Evolutionary conservation across 2,329 filamentous ascomycete species (phyloP).

Genomic region (Periglandula ipomoeae): DNA sequence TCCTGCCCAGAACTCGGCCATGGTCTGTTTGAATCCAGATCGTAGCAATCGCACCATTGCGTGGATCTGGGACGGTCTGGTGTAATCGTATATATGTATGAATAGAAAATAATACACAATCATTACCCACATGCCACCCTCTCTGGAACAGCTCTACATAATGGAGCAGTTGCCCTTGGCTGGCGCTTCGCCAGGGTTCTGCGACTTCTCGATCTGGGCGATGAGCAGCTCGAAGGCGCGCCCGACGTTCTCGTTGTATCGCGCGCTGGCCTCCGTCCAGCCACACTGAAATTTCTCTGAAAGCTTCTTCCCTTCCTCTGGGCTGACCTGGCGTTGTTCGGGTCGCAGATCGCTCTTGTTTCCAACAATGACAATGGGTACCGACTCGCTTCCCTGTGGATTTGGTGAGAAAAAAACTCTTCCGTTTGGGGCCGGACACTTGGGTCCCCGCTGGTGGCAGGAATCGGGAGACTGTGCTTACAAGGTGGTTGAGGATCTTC

Average conservation of each 20-base stretch:
- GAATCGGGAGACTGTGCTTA: constrained; percentile 34
- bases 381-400: constrained; percentile 73
- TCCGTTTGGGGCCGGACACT: too few relatives aligned
- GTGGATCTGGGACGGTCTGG: neutral
- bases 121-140: neutral
- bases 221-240: constrained; percentile 94
- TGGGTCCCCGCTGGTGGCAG: neutral
- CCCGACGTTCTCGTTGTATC: constrained; percentile 87
- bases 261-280: constrained; percentile 89
- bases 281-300: constrained; percentile 83
- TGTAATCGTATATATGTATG: neutral
- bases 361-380: constrained; percentile 88
- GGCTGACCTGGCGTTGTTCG: constrained; percentile 83
- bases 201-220: constrained; percentile 85
- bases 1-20: neutral
- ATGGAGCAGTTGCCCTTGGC: constrained; percentile 71
- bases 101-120: neutral
- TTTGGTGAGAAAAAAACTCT: neutral
- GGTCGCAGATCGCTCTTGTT: constrained; percentile 94
- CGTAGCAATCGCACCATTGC: neutral
- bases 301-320: constrained; percentile 77
- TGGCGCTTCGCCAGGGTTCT: constrained; percentile 79
- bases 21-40: neutral
- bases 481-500: constrained; percentile 93
- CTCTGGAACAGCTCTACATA: constrained; percentile 54